Evolutionary conservation across 1,284 basidiomycete genomes (phyloP), one percentile per base, ranked within the genome.

Genomic region (Abortiporus biennis): DNA sequence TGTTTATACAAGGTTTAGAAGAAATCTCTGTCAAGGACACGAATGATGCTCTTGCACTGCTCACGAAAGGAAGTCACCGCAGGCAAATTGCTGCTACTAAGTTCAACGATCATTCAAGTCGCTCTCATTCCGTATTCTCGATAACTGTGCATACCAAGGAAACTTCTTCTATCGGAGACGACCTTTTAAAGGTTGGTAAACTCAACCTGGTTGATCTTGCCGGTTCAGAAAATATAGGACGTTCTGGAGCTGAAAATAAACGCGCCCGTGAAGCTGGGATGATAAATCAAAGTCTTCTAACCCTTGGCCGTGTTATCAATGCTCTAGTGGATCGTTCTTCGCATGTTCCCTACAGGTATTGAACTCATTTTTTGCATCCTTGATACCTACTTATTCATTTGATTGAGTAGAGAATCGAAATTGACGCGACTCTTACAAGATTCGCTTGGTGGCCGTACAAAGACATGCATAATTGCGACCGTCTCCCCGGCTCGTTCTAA

Each of bases 121-220:
- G 96, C 15, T 99, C 96, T 0, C 96, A 99, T 61, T 95, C 94
- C 1, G 88, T 99, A n/a, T 98, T 99, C 60, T 90, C 92, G 13
- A 83, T 99, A 54, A 95, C 92, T 0, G 86, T 99, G 1, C 91
- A 95, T 56, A 81, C 85, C 47, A 96, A 95, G 57, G 94, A 97
- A 60, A 77, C 77, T 3, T 81, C 83, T 1, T 59, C 71, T 6
- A 68, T 79, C 25, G 88, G 91, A 4, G 92, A 98, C 52, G 95
- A 99, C 56, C 68, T 97, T 16, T 70, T 98, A 40, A 87, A 86
- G 56, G 85, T 94, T 23, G 95, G 96, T 31, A 99, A 99, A 62
- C 76, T 99, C 43, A 97, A 99, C 63, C 79, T 99, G 15, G 96
- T 99, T 43, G 95, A 99, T 60, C 70, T 99, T 46, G 96, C 96